Evolutionary conservation across 768 basidiomycete genomes (phyloP).

Genomic region (Mycena vitilis): DNA sequence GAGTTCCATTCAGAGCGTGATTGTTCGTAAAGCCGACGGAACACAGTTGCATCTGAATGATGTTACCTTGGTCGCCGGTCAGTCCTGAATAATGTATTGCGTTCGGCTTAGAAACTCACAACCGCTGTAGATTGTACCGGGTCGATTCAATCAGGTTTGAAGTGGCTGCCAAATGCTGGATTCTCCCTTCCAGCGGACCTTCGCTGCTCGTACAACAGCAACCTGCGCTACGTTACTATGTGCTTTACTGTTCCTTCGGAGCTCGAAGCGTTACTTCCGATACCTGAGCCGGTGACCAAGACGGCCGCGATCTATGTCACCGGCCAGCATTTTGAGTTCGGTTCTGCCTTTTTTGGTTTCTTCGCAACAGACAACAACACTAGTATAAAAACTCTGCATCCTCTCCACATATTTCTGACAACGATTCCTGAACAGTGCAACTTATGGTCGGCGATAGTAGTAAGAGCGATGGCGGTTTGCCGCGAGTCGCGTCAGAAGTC

Average conservation of each 20-base stretch:
- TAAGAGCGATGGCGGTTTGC: not conserved
- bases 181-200: conserved; percentile 12
- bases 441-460: conserved; percentile 12
- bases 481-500: conserved; percentile 1
- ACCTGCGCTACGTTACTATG: conserved; percentile 34
- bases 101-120: too few species aligned
- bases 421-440: conserved; percentile 12
- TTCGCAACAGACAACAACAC: conserved; percentile 21
- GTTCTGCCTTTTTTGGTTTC: conserved; percentile 12
- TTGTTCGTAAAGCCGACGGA: conserved; percentile 12
- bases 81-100: not conserved
- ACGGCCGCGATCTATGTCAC: conserved; percentile 12
- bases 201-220: conserved; percentile 35
- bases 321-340: conserved; percentile 11
- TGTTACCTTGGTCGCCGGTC: conserved; percentile 8
- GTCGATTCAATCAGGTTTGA: conserved; percentile 35
- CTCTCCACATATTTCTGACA: not conserved
- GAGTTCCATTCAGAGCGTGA: conserved; percentile 7
- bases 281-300: conserved; percentile 26
- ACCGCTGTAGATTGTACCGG: conserved; percentile 40
- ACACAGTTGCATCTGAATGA: conserved; percentile 1
- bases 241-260: conserved; percentile 36
- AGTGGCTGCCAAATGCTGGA: conserved; percentile 34
- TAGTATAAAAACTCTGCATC: not conserved
- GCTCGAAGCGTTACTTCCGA: conserved; percentile 27